Conservation (phyloP, 1,139 yeast genomes). For the Waltiozyma sp. region DNA sequence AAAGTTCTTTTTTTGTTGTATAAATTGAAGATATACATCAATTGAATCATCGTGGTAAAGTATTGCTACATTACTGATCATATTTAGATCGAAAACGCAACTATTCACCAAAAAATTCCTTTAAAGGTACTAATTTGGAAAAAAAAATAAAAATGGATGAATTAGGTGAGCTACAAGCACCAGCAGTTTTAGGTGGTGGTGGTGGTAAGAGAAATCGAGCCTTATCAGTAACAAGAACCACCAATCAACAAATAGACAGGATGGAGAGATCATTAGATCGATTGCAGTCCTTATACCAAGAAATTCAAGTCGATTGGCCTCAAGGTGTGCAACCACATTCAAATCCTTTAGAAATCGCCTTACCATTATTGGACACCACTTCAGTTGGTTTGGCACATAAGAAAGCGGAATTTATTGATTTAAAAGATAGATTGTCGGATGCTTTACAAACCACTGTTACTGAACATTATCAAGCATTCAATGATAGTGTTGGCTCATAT, state of each 20-base stretch:
- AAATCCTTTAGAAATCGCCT: slow-evolving; percentile 76
- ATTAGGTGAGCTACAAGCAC: neutral
- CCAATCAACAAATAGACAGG: slow-evolving; percentile 8
- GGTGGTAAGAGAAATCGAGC: neutral
- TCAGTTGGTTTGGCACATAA: slow-evolving; percentile 82
- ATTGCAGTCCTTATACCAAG: slow-evolving; percentile 15
- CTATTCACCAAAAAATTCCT: too few species aligned
- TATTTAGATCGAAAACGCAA: too few species aligned
- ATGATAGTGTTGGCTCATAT: slow-evolving; percentile 71
- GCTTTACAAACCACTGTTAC: slow-evolving; percentile 64
- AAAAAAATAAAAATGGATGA: neutral
- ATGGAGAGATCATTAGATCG: slow-evolving; percentile 17
- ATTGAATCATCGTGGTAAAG: too few species aligned
- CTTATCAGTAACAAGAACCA: slow-evolving; percentile 2
- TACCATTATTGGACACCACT: slow-evolving; percentile 70
- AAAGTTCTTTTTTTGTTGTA: too few species aligned
- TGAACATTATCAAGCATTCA: slow-evolving; percentile 77
- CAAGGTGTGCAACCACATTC: slow-evolving; percentile 33
- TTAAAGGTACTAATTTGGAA: too few species aligned
- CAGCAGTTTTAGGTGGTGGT: neutral
- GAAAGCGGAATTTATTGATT: slow-evolving; percentile 42
- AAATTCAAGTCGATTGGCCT: slow-evolving; percentile 26
- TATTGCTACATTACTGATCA: too few species aligned
- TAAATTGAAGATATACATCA: too few species aligned
- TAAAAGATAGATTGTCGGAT: slow-evolving; percentile 43